Conservation (phyloP, 2,329 filamentous ascomycete genomes). For the Diaporthe destruens region DNA sequence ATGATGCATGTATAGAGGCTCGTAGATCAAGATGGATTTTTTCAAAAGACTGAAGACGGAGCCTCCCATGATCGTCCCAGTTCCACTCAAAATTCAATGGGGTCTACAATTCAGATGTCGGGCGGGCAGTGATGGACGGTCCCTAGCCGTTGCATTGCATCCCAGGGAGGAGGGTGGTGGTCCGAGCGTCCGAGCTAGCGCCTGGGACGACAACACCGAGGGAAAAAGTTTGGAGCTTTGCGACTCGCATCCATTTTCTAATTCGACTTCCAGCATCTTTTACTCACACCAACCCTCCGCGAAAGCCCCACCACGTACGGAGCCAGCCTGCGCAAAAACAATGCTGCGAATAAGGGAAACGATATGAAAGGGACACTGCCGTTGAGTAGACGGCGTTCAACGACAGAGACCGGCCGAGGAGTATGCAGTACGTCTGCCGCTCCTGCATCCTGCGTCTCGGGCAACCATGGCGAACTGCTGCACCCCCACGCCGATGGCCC, state of each 20-base stretch:
- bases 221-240: conserved; percentile 21
- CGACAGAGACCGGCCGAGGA: conserved; percentile 34
- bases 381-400: conserved; percentile 39
- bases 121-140: too few species aligned
- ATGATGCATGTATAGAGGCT: too few species aligned
- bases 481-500: conserved; percentile 5
- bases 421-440: conserved; percentile 42
- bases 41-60: background rate
- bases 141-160: too few species aligned
- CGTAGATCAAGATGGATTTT: background rate
- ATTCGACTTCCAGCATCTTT: background rate
- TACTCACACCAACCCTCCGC: background rate
- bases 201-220: background rate
- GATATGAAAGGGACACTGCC: conserved; percentile 39
- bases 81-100: background rate
- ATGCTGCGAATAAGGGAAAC: conserved; percentile 22
- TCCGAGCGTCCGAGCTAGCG: conserved; percentile 15
- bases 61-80: background rate
- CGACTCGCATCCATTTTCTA: background rate
- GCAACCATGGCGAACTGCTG: conserved; percentile 36
- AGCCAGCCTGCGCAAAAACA: background rate
- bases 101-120: too few species aligned
- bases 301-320: background rate
- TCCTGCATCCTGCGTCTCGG: conserved; percentile 41
- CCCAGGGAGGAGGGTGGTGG: background rate